A percentile compares a stretch with the other conserved stretches of the same genome.
These are phyloP conservation scores for Trifolium subterraneum DNA, from an alignment of 306 rosid species.

Conservation along the genomic window DNA sequence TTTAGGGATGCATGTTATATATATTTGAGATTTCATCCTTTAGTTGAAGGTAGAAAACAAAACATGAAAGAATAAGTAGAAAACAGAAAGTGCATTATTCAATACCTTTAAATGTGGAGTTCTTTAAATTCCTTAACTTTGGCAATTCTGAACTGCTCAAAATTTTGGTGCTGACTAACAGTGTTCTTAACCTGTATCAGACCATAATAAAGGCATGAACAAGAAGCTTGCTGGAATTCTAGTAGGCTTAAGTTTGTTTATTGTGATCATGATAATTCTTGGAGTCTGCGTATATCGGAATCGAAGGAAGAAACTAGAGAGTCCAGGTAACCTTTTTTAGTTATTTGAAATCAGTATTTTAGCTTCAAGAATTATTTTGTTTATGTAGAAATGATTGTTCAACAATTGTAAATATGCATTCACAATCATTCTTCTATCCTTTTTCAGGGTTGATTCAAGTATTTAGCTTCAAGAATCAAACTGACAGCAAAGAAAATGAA, in stretches of 20 bases:
- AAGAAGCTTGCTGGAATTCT: slow-evolving; percentile 43
- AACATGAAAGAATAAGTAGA: too few species aligned
- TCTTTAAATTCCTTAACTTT: neutral
- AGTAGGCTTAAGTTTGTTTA: slow-evolving; percentile 9
- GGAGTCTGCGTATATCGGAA: slow-evolving; percentile 23
- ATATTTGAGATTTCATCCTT: too few species aligned
- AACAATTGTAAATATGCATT: neutral
- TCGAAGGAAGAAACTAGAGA: slow-evolving; percentile 29
- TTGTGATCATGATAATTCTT: slow-evolving; percentile 10
- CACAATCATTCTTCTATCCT: neutral
- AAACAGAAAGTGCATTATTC: too few species aligned
- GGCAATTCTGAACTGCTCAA: neutral
- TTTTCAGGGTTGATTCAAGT: slow-evolving; percentile 2
- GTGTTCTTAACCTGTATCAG: neutral
- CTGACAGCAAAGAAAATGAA: slow-evolving; percentile 33
- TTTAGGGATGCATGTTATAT: too few species aligned
- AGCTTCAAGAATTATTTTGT: neutral
- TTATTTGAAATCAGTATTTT: neutral
- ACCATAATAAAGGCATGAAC: neutral
- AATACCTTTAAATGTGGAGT: too few species aligned
- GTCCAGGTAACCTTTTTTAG: slow-evolving; percentile 25
- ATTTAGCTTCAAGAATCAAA: slow-evolving; percentile 21
- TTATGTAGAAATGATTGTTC: neutral
- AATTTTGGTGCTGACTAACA: neutral
- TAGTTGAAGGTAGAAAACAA: too few species aligned